A percentile compares a stretch with the other conserved stretches of the same genome.
Conservation (phyloP, 2,329 filamentous ascomycete genomes). For the Furcasterigmium sp. region DNA sequence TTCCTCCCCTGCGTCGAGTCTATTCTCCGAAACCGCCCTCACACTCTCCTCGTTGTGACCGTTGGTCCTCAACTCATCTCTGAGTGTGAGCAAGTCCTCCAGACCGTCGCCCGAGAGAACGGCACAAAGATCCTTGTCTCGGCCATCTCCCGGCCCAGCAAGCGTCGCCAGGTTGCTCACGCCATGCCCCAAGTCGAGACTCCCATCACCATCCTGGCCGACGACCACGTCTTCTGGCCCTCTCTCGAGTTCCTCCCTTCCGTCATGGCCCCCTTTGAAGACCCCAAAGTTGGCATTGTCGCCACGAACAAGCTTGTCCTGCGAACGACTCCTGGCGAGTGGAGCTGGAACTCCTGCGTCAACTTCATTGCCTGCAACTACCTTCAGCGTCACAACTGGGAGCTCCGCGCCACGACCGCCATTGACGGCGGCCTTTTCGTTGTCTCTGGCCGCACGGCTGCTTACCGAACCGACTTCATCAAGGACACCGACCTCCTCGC, state of each 20-base stretch:
- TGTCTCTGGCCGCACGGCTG: constrained; percentile 50
- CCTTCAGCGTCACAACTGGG: constrained; percentile 57
- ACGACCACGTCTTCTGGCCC: constrained; percentile 51
- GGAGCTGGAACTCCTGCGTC: constrained; percentile 27
- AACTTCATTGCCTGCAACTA: constrained; percentile 57
- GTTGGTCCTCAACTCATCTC: constrained; percentile 25
- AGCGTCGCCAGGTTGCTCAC: constrained; percentile 40
- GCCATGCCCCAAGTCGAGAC: constrained; percentile 32
- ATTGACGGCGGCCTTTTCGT: constrained; percentile 56
- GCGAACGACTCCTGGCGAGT: constrained; percentile 24
- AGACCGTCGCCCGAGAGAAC: background rate
- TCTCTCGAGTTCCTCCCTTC: constrained; percentile 29
- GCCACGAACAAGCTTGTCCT: constrained; percentile 51
- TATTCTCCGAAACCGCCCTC: constrained; percentile 31
- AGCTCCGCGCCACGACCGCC: constrained; percentile 48
- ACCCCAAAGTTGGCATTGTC: constrained; percentile 44
- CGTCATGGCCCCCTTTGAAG: constrained; percentile 36
- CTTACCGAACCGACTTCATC: constrained; percentile 45
- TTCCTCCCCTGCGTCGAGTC: constrained; percentile 36
- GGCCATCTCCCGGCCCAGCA: constrained; percentile 31
- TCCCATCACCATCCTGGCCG: constrained; percentile 37
- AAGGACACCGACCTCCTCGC: constrained; percentile 32
- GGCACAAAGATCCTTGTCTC: constrained; percentile 21
- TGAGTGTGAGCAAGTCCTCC: constrained; percentile 11
- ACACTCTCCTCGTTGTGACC: constrained; percentile 37